These are phyloP conservation scores for Phytopythium litorale DNA, from an alignment of 352 stramenopile genomes.

Conservation along the genomic window DNA sequence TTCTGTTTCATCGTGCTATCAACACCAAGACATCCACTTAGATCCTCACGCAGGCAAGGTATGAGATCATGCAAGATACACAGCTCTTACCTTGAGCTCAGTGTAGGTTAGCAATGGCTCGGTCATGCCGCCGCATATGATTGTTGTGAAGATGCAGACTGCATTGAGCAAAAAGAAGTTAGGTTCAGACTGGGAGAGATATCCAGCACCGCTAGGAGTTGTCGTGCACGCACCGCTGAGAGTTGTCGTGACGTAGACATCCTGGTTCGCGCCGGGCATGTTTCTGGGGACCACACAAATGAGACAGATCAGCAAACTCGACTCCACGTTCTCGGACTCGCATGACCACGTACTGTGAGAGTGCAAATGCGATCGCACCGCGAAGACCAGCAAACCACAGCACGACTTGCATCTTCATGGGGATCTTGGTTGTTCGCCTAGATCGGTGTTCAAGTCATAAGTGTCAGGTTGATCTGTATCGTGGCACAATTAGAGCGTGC, in stretches of 20 bases:
- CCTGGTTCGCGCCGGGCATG: conserved; percentile 93
- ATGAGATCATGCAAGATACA: not conserved
- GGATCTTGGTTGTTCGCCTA: conserved; percentile 61
- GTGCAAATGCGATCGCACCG: conserved; percentile 76
- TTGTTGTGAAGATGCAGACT: conserved; percentile 96
- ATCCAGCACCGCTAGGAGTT: not conserved
- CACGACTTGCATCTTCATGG: conserved; percentile 89
- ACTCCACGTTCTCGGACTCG: not conserved
- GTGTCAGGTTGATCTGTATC: conserved; percentile 4
- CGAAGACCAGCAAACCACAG: conserved; percentile 92
- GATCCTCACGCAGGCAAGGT: not conserved
- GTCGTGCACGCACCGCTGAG: conserved; percentile 34
- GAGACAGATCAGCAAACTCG: not conserved
- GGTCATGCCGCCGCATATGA: conserved; percentile 92
- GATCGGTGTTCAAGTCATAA: not conserved
- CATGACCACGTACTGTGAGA: conserved; percentile 65
- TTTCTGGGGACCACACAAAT: conserved; percentile 41
- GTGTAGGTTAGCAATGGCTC: conserved; percentile 86
- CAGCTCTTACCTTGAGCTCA: conserved; percentile 44
- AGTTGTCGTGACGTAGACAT: conserved; percentile 78
- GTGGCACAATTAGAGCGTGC: not conserved
- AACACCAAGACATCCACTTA: not conserved
- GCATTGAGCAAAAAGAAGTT: not conserved
- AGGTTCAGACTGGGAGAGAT: not conserved
- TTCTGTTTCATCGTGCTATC: not conserved